Base-by-base conservation (phyloP, 2,329 filamentous ascomycete species). In the Ophiostoma triangulosporum region DNA sequence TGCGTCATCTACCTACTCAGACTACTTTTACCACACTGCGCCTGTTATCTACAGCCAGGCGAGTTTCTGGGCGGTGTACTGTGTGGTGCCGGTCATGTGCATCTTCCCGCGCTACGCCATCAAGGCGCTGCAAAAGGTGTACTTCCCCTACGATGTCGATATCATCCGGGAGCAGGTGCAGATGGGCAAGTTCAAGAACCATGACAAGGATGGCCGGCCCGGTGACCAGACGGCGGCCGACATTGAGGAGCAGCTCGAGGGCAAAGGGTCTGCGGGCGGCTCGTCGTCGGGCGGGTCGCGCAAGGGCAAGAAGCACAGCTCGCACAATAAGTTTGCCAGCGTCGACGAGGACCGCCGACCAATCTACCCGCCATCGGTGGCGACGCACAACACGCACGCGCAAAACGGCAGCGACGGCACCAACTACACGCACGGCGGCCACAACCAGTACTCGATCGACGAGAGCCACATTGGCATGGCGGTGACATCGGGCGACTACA, bases 341-440 rank as follows among this genome's bases (percentile, higher is more conserved):
- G 76, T 88, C 56, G 85, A 93, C 64, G 90, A 97, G 68, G 91
- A 96, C 64, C 78, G 87, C 66, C 81, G 89, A 60, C 90, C 90
- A 31, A 95, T 97, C 62, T 97, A 97, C 68, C 88, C 91, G 50
- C 89, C 91, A 14, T 95, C 90, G 52, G 82, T 91, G 62, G 85
- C 88, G 49, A 91, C 86, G 31, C 84, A 93, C 65, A 91, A 81
- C 58, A 73, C 89, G 59, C 83, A 84, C 50, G 93, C 87, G 62
- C 88, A 95, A 64, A 94, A 91, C 61, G 88, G 89, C 57, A 96
- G 90, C 69, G 90, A 95, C 67, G 91, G 88, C 57, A 96, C 93
- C 50, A 90, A 94, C 62, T 94, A 89, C 66, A 56, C 40, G 32
- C 50, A 52, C 20, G 36, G 43, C 32, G 46, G 52, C 51, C 51